phyloP scores from a whole-genome alignment of 75 land plant genomes.

The Cryptomeria japonica region DNA sequence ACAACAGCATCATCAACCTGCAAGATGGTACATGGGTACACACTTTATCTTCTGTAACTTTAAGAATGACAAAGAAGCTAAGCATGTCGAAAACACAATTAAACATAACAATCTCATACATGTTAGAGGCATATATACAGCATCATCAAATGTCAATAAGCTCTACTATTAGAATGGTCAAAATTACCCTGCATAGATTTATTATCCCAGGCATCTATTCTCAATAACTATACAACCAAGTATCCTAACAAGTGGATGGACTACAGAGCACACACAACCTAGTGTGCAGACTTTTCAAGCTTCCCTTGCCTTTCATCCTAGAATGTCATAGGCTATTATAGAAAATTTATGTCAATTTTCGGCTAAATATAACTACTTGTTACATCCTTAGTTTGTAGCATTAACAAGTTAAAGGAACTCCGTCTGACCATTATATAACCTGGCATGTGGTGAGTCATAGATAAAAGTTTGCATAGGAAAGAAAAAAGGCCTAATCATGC shows the following conservation, averaged over 20 bases:
- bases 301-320: neutral
- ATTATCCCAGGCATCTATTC: neutral
- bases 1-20: slow-evolving; percentile 93
- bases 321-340: neutral
- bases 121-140: neutral
- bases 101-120: neutral
- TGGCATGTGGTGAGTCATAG: too few relatives aligned
- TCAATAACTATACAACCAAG: neutral
- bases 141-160: neutral
- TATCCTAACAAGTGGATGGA: neutral
- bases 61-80: neutral
- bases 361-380: too few relatives aligned
- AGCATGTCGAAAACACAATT: neutral
- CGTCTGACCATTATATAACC: too few relatives aligned
- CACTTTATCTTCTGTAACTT: neutral
- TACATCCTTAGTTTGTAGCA: too few relatives aligned
- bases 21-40: neutral
- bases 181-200: neutral
- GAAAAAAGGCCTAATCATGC: too few relatives aligned
- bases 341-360: too few relatives aligned
- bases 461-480: too few relatives aligned
- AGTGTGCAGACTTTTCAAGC: neutral
- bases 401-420: too few relatives aligned
- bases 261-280: neutral
- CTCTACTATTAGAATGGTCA: neutral